Base-by-base conservation (phyloP, 768 basidiomycete species). In the Rhodocollybia butyracea region DNA sequence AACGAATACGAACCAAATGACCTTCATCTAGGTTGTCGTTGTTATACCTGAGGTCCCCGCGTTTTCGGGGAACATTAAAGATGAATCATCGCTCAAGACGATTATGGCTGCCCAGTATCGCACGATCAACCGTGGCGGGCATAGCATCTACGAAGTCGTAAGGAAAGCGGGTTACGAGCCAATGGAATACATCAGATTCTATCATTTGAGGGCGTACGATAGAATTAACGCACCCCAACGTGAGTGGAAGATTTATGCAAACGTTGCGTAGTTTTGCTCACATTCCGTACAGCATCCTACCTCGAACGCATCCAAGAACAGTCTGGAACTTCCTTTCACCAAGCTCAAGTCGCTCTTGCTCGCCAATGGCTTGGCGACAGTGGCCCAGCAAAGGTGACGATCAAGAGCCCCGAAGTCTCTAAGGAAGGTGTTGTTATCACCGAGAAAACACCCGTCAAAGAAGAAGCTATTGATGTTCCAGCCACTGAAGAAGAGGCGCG, bases 71-170 rank as follows among this genome's bases (percentile, higher is more conserved):
- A 84, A 93, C 66, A 77, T 97, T 66, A 89, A 85, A 73, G 73
- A 70, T 45, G 84, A 82, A 56, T 66, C 69, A 0, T 71, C 86
- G 1, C 61, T 93, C 54, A 85, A 89, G 74, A 89, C 74, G 7
- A 95, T 97, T 68, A 86, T 96, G 87, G 92, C 85, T 10, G 94
- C 86, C 0, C 88, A 91, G 64, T 91, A 89, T 65, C 81, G 91
- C 40, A 89, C 89, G 0, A 95, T 98, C 61, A 95, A 94, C 65
- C 83, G 94, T 21, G 94, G 94, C 5, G 91, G 91, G 0, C 76
- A 79, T 57, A 91, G 89, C 57, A 93, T 95, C 61, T 93, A 92
- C 60, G 92, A 94, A 62, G 80, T 85, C 65, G 76, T 95, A 27
- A 80, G 86, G 32, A 83, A 79, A 60, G 89, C 81, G 19, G 89